phyloP scores from a whole-genome alignment of 2,329 filamentous ascomycete genomes.

The Zopfia rhizophila region DNA sequence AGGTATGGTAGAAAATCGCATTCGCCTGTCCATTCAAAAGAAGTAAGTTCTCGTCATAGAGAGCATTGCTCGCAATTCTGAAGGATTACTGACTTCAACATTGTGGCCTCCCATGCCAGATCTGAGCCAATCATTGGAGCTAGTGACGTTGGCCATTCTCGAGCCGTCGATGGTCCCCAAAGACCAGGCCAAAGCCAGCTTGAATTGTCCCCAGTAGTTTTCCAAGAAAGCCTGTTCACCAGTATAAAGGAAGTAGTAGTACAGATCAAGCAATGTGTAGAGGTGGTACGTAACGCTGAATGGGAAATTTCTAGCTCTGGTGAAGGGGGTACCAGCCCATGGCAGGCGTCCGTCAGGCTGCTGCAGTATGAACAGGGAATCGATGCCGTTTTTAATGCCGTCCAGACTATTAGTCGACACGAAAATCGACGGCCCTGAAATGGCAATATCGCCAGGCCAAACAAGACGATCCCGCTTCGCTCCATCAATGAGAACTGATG shows the following conservation, averaged over 20 bases:
- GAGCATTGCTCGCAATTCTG: slow-evolving; percentile 1
- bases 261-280: slow-evolving; percentile 58
- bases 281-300: slow-evolving; percentile 67
- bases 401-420: slow-evolving; percentile 66
- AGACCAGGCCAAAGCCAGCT: slow-evolving; percentile 56
- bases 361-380: slow-evolving; percentile 60
- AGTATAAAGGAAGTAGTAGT: slow-evolving; percentile 58
- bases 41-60: too few relatives aligned
- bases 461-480: slow-evolving; percentile 69
- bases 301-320: too few relatives aligned
- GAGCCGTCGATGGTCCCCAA: slow-evolving; percentile 54
- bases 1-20: slow-evolving; percentile 60
- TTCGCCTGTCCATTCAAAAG: slow-evolving; percentile 55
- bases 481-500: slow-evolving; percentile 59
- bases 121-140: slow-evolving; percentile 58
- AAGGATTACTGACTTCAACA: slow-evolving; percentile 50
- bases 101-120: slow-evolving; percentile 63
- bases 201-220: slow-evolving; percentile 58
- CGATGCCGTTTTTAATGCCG: slow-evolving; percentile 61
- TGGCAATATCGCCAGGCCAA: slow-evolving; percentile 69
- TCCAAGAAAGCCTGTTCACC: slow-evolving; percentile 40
- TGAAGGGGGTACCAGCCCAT: slow-evolving; percentile 61
- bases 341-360: slow-evolving; percentile 57
- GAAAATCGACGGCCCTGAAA: slow-evolving; percentile 64
- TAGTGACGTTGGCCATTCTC: slow-evolving; percentile 59